A percentile compares a stretch with the other conserved stretches of the same genome.
phyloP scores from a whole-genome alignment of 2,329 filamentous ascomycete species.

The Sarocladium brachiariae region DNA sequence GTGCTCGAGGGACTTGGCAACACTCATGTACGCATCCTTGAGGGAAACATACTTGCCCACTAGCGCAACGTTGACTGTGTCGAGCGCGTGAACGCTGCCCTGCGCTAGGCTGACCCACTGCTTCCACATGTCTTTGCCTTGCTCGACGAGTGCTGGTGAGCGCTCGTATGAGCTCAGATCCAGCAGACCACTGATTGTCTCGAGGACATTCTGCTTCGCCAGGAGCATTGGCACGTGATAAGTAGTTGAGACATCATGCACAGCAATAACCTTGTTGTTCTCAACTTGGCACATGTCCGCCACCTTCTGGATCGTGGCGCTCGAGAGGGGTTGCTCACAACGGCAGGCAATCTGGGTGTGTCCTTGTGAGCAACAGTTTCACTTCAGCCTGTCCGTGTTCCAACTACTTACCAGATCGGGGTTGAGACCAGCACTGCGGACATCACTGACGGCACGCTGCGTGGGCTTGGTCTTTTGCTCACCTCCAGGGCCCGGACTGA shows the following conservation, averaged over 20 bases:
- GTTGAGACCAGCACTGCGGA: slow-evolving; percentile 71
- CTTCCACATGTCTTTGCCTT: slow-evolving; percentile 66
- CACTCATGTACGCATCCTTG: slow-evolving; percentile 78
- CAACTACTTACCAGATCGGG: slow-evolving; percentile 54
- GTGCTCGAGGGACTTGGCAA: slow-evolving; percentile 85
- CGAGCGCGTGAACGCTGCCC: slow-evolving; percentile 16
- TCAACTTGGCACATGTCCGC: slow-evolving; percentile 86
- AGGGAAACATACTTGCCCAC: slow-evolving; percentile 89
- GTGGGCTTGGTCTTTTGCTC: slow-evolving; percentile 98
- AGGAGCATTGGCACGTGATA: slow-evolving; percentile 96
- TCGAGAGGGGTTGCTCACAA: slow-evolving; percentile 70
- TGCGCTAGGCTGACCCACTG: slow-evolving; percentile 67
- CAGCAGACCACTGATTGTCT: slow-evolving; percentile 58
- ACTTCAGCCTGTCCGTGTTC: background rate
- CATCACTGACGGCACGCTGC: slow-evolving; percentile 78
- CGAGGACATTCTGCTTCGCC: slow-evolving; percentile 69
- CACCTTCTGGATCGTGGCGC: slow-evolving; percentile 75
- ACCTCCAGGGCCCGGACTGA: slow-evolving; percentile 27
- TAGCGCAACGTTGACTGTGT: slow-evolving; percentile 67
- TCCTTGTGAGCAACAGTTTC: slow-evolving; percentile 9
- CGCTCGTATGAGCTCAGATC: slow-evolving; percentile 53
- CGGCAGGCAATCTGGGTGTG: slow-evolving; percentile 74
- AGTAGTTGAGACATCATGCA: slow-evolving; percentile 80
- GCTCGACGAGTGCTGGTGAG: slow-evolving; percentile 39
- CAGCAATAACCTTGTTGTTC: slow-evolving; percentile 76